These are phyloP conservation scores for Cynara cardunculus DNA, from an alignment of 129 eudicot species.

Conservation along the genomic window DNA sequence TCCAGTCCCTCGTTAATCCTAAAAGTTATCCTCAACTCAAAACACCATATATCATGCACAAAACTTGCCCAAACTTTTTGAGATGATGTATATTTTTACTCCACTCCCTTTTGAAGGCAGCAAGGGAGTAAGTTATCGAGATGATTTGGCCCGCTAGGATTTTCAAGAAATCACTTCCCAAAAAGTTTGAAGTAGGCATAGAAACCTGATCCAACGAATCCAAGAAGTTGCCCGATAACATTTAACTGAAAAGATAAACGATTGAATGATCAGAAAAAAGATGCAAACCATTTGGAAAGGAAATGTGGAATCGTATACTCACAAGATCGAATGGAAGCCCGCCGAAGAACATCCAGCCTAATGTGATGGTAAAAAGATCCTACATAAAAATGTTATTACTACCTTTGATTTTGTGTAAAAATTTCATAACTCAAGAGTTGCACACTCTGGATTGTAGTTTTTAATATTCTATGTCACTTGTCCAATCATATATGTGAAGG, in stretches of 20 bases:
- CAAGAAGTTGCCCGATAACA: slow-evolving; percentile 76
- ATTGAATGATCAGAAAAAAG: neutral
- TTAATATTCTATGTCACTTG: neutral
- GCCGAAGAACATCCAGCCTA: slow-evolving; percentile 90
- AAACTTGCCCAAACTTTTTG: slow-evolving; percentile 10
- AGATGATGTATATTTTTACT: slow-evolving; percentile 2
- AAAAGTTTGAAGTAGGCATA: slow-evolving; percentile 80
- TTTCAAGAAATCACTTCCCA: slow-evolving; percentile 44
- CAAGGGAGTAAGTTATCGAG: neutral
- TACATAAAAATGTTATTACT: slow-evolving; percentile 15
- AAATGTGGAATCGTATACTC: slow-evolving; percentile 21
- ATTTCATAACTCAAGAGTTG: neutral
- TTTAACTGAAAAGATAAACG: slow-evolving; percentile 58
- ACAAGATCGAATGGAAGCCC: slow-evolving; percentile 95
- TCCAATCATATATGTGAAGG: neutral
- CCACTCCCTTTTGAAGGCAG: slow-evolving; percentile 18
- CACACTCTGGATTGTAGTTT: neutral
- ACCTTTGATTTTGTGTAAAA: neutral
- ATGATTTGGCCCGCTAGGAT: neutral
- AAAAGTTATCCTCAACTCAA: slow-evolving; percentile 3
- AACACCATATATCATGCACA: slow-evolving; percentile 11
- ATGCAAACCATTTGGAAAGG: neutral
- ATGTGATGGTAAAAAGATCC: slow-evolving; percentile 81
- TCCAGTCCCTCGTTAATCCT: neutral
- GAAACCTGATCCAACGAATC: slow-evolving; percentile 85